These are phyloP conservation scores for Flaveria sonorensis DNA, from an alignment of 129 eudicot genomes.

Conservation along the genomic window DNA sequence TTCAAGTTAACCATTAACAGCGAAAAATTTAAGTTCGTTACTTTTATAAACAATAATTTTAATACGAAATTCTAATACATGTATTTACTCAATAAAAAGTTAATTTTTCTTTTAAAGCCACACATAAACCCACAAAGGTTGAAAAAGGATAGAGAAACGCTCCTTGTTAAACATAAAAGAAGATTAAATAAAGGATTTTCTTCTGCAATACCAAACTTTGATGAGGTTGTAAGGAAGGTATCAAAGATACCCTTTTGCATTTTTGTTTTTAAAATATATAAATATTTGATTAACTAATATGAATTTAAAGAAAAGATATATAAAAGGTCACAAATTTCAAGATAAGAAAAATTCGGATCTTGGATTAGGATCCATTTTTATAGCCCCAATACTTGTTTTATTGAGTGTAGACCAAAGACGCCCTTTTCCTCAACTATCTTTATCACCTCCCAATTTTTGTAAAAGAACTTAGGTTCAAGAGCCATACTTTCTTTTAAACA, in stretches of 20 bases:
- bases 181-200: conserved; percentile 69
- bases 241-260: conserved; percentile 50
- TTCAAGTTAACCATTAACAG: too few relatives aligned
- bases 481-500: conserved; percentile 19
- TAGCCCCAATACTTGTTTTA: conserved; percentile 38
- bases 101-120: conserved; percentile 25
- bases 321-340: conserved; percentile 37
- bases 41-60: too few relatives aligned
- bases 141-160: conserved; percentile 33
- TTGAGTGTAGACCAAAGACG: conserved; percentile 42
- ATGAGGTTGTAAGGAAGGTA: conserved; percentile 86
- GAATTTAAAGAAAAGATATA: conserved; percentile 13
- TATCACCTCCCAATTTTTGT: conserved; percentile 41
- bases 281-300: neutral
- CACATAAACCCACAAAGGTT: conserved; percentile 53
- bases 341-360: conserved; percentile 47
- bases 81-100: conserved; percentile 9
- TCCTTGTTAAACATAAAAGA: conserved; percentile 40
- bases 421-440: conserved; percentile 41
- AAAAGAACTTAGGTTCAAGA: conserved; percentile 41
- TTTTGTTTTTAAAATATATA: neutral
- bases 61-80: too few relatives aligned
- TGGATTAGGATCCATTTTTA: conserved; percentile 50
- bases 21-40: too few relatives aligned
- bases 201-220: conserved; percentile 74